Evolutionary conservation across 1,284 basidiomycete genomes (phyloP), one percentile per base, ranked within the genome.

Genomic region (Amylostereum areolatum): DNA sequence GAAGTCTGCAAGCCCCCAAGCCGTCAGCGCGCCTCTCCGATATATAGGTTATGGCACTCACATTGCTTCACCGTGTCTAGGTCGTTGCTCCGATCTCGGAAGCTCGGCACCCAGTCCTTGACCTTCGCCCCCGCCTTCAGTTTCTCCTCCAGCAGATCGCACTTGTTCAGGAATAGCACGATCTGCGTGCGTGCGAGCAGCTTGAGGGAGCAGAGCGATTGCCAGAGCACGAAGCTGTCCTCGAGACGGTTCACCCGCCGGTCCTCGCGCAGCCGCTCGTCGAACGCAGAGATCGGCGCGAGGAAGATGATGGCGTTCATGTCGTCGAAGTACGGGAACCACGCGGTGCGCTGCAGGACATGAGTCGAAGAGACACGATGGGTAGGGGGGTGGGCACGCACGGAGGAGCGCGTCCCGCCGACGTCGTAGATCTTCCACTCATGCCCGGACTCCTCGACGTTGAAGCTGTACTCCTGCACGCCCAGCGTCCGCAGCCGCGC

Each of bases 401-500:
- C 83, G 59, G 76, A 81, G 47, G 79, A 83, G 49, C 82, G 71
- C 36, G 83, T 80, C 11, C 85, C 85, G 25, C 85, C 85, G 46
- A 89, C 83, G 60, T 88, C 85, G 61, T 83, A 89, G 55, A 89
- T 70, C 48, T 77, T 63, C 81, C 83, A 85, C 59, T 83, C 77
- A 55, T 74, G 71, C 27, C 75, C 69, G 59, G 72, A 68, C 58
- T 81, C 77, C 50, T 84, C 81, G 56, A 88, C 80, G 45, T 73
- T 68, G 54, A 87, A 81, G 39, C 68, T 68, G 58, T 89, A 81
- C 59, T 89, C 85, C 62, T 89, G 85, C 8, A 89, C 79, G 35
- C 85, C 86, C 10, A 87, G 66, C 0, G 85, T 89, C 12, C 78
- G 73, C 48, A 87, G 66, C 45, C 85, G 69, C 2, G 84, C 83